Conservation (phyloP, 352 stramenopile species). For the Blastocystis sp. region DNA sequence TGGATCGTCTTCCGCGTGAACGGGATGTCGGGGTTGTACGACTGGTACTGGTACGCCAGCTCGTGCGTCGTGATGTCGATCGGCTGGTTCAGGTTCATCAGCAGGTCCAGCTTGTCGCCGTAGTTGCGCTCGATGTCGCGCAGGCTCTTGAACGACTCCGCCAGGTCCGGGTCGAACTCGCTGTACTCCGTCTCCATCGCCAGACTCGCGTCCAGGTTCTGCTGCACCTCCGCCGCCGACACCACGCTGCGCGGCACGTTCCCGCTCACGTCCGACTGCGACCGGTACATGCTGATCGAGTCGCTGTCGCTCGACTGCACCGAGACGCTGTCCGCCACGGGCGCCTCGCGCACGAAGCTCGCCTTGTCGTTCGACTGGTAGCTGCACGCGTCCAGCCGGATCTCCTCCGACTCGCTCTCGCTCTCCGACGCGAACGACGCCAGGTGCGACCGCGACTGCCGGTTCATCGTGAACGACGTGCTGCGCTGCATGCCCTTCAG, state of each 20-base stretch:
- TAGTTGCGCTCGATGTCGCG: constrained; percentile 59
- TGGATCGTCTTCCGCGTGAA: constrained; percentile 24
- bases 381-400: constrained; percentile 11
- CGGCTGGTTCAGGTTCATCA: constrained; percentile 70
- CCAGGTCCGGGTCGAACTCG: constrained; percentile 64
- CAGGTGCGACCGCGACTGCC: neutral
- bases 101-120: constrained; percentile 56
- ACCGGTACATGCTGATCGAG: constrained; percentile 30
- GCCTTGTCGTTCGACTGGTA: constrained; percentile 36
- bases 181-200: constrained; percentile 53
- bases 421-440: constrained; percentile 6
- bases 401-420: constrained; percentile 61
- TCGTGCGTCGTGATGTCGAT: constrained; percentile 57
- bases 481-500: constrained; percentile 71
- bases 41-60: constrained; percentile 55
- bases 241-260: too few relatives aligned
- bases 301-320: constrained; percentile 29
- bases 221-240: too few relatives aligned
- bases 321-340: neutral
- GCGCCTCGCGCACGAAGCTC: neutral
- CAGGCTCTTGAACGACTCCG: constrained; percentile 55
- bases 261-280: constrained; percentile 24
- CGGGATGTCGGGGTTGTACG: constrained; percentile 11
- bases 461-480: constrained; percentile 59
- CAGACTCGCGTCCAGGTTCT: neutral